Base-by-base conservation (phyloP, 1,284 basidiomycete species). In the Mycena sp. region DNA sequence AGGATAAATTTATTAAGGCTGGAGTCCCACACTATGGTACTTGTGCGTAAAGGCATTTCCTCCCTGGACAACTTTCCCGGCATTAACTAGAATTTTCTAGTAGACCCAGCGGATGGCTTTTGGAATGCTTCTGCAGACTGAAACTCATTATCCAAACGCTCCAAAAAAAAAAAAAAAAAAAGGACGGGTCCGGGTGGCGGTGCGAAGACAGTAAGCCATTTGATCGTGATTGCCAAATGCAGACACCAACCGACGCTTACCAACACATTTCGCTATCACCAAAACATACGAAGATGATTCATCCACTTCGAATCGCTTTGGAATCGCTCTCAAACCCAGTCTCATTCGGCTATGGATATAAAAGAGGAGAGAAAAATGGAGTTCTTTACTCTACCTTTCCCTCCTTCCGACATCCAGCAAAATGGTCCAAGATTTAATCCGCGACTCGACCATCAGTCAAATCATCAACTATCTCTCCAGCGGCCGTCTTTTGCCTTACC, bases 361-460 rank as follows among this genome's bases (percentile, higher is more conserved):
- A 58, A 52, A 32, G 57, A 12, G 28, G 9, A 5, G 29, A 23
- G 1, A 7, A 25, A 32, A 51, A 26, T 5, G 37, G 17, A 17
- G 29, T 10, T 26, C 44, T 37, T 48, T 30, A 58, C 11, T 35
- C 4, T 26, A n/a, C 29, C 55, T 35, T 35, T 45, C 25, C 45
- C 12, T 7, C 25, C 43, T 38, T 16, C 50, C 23, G 25, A n/a
- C n/a, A 16, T 21, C 9, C 32, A 40, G 35, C 38, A 58, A 35
- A 16, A 67, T 67, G 65, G 65, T 68, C 40, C 40, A 52, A 43
- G 68, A 68, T 57, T 54, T 73, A 28, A 51, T 73, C 50, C 69
- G 70, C 41, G 71, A 72, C 59, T 69, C 70, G 17, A 69, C 63
- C 53, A 44, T 72, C 30, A 70, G 68, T 37, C 73, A 73, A 40